These are phyloP conservation scores for Pilasporangium apinafurcum DNA, from an alignment of 352 stramenopile species.

Conservation along the genomic window DNA sequence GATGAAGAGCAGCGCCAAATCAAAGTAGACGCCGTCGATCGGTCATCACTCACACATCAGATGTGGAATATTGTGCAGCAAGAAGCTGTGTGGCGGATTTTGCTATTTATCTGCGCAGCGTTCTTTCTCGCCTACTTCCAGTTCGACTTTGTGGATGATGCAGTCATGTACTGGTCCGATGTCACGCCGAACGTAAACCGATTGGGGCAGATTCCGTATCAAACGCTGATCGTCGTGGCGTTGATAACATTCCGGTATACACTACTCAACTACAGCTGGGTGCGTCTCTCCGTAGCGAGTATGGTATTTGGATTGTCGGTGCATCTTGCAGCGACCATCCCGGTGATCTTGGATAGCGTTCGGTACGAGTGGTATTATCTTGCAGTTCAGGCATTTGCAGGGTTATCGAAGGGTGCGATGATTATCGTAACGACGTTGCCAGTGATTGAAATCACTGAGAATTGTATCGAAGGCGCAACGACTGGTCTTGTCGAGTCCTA, in stretches of 20 bases:
- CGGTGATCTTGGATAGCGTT: conserved; percentile 42
- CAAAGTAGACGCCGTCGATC: conserved; percentile 64
- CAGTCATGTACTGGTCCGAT: conserved; percentile 41
- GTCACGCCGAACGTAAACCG: conserved; percentile 29
- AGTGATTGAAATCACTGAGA: conserved; percentile 70
- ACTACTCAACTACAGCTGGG: conserved; percentile 73
- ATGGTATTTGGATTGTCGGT: conserved; percentile 30
- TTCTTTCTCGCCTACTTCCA: conserved; percentile 58
- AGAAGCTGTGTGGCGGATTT: conserved; percentile 65
- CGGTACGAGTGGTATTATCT: conserved; percentile 45
- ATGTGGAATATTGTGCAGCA: conserved; percentile 75
- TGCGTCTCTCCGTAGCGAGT: conserved; percentile 39
- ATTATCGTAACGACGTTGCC: conserved; percentile 52
- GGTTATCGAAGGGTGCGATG: conserved; percentile 26
- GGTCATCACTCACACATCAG: conserved; percentile 45
- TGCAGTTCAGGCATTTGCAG: conserved; percentile 29
- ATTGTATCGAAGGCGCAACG: conserved; percentile 61
- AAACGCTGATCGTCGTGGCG: conserved; percentile 33
- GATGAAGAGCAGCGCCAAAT: conserved; percentile 68
- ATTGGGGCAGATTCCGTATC: conserved; percentile 31
- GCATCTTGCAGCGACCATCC: conserved; percentile 22
- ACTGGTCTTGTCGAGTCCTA: conserved; percentile 58
- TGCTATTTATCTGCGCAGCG: conserved; percentile 57
- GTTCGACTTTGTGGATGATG: conserved; percentile 47
- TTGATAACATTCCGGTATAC: conserved; percentile 47